phyloP scores from a whole-genome alignment of 768 basidiomycete species.

The Lactifluus pinguis region DNA sequence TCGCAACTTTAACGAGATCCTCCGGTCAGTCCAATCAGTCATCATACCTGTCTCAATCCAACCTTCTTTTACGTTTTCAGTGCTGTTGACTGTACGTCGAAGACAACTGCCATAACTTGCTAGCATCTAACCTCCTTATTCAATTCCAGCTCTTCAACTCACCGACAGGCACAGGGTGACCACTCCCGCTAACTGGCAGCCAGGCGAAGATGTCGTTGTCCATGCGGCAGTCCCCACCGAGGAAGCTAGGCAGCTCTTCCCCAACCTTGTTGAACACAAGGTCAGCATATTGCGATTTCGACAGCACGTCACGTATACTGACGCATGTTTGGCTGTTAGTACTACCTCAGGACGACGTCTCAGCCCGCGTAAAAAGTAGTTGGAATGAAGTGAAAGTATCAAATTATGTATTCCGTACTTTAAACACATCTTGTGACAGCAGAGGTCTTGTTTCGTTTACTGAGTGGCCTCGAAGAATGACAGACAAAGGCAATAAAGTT shows the following conservation, averaged over 20 bases:
- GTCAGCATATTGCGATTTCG: slow-evolving; percentile 32
- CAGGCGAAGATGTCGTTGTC: slow-evolving; percentile 90
- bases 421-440: background rate
- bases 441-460: background rate
- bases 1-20: slow-evolving; percentile 76
- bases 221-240: slow-evolving; percentile 77
- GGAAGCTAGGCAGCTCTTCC: slow-evolving; percentile 89
- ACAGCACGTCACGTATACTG: background rate
- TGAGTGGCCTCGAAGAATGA: background rate
- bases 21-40: slow-evolving; percentile 33
- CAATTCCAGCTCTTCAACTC: slow-evolving; percentile 62
- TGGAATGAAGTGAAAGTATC: background rate
- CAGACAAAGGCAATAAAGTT: background rate
- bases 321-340: slow-evolving; percentile 32
- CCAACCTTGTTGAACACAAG: slow-evolving; percentile 69
- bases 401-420: slow-evolving; percentile 3
- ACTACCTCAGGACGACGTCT: slow-evolving; percentile 83
- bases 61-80: slow-evolving; percentile 24
- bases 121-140: slow-evolving; percentile 23
- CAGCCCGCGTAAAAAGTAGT: slow-evolving; percentile 24
- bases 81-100: slow-evolving; percentile 59
- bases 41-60: background rate
- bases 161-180: slow-evolving; percentile 79
- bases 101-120: too few species aligned
- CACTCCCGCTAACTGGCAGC: slow-evolving; percentile 93